These are phyloP conservation scores for Obelidium mucronatum DNA, from an alignment of 192 early-diverging fungal species.

Conservation along the genomic window DNA sequence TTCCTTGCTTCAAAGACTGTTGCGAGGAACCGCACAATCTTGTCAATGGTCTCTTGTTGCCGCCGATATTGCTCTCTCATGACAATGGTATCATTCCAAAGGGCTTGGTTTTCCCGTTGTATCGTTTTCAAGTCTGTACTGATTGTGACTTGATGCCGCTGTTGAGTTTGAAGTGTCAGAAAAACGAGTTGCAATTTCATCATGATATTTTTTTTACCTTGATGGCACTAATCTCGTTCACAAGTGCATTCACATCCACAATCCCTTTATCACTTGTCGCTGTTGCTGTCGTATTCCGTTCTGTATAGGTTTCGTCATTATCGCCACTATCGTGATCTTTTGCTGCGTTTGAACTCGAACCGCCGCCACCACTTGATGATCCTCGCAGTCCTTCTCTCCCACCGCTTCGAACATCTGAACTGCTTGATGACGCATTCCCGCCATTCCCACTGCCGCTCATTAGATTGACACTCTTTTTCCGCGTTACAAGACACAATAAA, in stretches of 20 bases:
- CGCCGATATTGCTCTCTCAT: slow-evolving; percentile 80
- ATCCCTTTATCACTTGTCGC: neutral
- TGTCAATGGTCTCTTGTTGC: slow-evolving; percentile 93
- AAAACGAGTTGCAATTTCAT: neutral
- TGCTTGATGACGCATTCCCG: slow-evolving; percentile 39
- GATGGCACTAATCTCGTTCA: slow-evolving; percentile 83
- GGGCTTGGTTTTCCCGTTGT: slow-evolving; percentile 84
- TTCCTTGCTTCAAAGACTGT: slow-evolving; percentile 71
- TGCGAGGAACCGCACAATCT: slow-evolving; percentile 91
- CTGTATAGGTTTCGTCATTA: too few relatives aligned
- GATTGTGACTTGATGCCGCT: slow-evolving; percentile 88
- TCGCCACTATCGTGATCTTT: neutral
- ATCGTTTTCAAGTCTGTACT: slow-evolving; percentile 85
- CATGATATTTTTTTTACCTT: slow-evolving; percentile 44
- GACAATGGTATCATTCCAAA: slow-evolving; percentile 85
- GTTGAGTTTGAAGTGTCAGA: neutral
- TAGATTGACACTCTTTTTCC: slow-evolving; percentile 85
- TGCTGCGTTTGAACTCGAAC: neutral
- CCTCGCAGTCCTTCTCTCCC: too few relatives aligned
- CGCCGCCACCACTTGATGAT: neutral
- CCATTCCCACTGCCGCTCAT: too few relatives aligned
- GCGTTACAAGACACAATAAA: slow-evolving; percentile 82
- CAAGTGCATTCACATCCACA: slow-evolving; percentile 51
- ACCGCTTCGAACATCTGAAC: slow-evolving; percentile 24
- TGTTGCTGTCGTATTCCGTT: neutral